A percentile compares a stretch with the other conserved stretches of the same genome.
phyloP scores from a whole-genome alignment of 2,329 filamentous ascomycete genomes.

The Lachnellula arida region DNA sequence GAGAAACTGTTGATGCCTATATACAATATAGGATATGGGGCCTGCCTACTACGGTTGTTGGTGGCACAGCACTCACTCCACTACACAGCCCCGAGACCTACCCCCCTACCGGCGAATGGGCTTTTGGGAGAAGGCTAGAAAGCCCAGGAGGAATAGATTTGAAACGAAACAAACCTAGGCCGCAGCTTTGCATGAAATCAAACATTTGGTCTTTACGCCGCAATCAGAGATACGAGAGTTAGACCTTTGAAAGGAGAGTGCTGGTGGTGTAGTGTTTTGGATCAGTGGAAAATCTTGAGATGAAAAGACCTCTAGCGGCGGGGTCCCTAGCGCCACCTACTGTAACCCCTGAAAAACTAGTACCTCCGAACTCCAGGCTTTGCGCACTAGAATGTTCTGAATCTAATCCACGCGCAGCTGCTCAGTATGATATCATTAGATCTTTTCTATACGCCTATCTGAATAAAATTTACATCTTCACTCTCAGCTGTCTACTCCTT shows the following conservation, averaged over 20 bases:
- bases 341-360: no score
- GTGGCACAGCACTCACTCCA: background rate
- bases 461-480: slow-evolving; percentile 20
- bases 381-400: no score
- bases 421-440: background rate
- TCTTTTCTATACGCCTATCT: background rate
- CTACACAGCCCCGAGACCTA: background rate
- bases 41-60: background rate
- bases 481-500: slow-evolving; percentile 32
- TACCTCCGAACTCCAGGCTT: no score
- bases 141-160: background rate
- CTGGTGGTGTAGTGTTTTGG: no score
- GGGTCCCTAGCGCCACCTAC: no score
- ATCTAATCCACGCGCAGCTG: no score
- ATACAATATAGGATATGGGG: background rate
- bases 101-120: background rate
- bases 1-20: background rate
- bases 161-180: background rate
- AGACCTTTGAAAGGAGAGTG: no score
- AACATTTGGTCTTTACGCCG: background rate
- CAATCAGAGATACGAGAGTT: no score
- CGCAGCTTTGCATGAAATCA: background rate
- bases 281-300: no score
- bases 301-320: no score
- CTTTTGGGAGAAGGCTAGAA: background rate